Percentiles rank a stretch among this genome's conserved stretches.
Conservation (phyloP, 352 stramenopile species). For the Phytophthora cryptogea region DNA sequence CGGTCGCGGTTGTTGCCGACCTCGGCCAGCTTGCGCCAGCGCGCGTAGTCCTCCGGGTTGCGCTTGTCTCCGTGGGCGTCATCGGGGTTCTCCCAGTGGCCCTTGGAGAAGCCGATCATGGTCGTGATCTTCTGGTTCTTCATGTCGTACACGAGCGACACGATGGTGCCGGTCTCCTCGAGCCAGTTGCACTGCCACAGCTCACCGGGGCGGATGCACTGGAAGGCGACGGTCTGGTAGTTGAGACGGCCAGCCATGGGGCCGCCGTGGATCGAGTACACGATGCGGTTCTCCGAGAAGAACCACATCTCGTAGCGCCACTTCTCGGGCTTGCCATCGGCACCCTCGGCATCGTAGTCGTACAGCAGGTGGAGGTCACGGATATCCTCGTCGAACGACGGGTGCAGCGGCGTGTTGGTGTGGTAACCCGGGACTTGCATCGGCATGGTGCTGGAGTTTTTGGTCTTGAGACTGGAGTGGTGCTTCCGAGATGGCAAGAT, state of each 20-base stretch:
- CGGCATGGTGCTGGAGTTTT: conserved; percentile 17
- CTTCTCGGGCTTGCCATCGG: conserved; percentile 51
- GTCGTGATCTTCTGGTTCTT: conserved; percentile 53
- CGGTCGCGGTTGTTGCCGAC: conserved; percentile 51
- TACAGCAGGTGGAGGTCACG: conserved; percentile 57
- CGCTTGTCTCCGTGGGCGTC: conserved; percentile 62
- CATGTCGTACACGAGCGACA: conserved; percentile 59
- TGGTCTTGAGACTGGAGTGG: conserved; percentile 21
- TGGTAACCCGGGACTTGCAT: no score
- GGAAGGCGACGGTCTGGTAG: conserved; percentile 67
- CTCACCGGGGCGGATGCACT: conserved; percentile 62
- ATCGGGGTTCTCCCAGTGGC: conserved; percentile 54
- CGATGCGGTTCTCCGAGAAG: conserved; percentile 57
- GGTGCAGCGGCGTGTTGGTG: no score
- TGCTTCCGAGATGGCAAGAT: conserved; percentile 30
- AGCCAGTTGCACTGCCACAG: conserved; percentile 70
- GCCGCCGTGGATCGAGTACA: conserved; percentile 63
- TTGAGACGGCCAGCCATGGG: conserved; percentile 59
- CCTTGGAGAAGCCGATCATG: conserved; percentile 61
- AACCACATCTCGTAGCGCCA: conserved; percentile 73
- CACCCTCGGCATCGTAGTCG: conserved; percentile 52
- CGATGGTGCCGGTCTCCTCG: conserved; percentile 59
- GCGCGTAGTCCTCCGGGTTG: conserved; percentile 55
- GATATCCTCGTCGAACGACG: conserved; percentile 56
- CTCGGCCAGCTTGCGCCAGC: conserved; percentile 57